phyloP scores from a whole-genome alignment of 176 grass and related monocot species.

The Lolium perenne region DNA sequence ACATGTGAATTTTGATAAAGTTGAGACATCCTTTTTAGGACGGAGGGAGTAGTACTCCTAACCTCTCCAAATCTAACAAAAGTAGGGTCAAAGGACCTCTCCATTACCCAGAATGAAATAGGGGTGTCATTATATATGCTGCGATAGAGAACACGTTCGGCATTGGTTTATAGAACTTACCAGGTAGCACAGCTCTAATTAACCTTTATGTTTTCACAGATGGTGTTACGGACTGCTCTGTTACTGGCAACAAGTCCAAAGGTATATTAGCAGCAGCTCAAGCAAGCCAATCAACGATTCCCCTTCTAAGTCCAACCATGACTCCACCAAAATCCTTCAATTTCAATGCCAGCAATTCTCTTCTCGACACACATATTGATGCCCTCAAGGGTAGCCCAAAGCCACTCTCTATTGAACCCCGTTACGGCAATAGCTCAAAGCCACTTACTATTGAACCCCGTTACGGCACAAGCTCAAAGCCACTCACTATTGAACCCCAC shows the following conservation, averaged over 20 bases:
- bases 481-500: not conserved
- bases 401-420: constrained; percentile 58
- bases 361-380: constrained; percentile 61
- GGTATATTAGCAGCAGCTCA: constrained; percentile 70
- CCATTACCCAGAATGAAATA: not conserved
- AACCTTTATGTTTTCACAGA: constrained; percentile 57
- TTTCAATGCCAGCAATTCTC: constrained; percentile 69
- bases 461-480: constrained; percentile 42
- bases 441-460: constrained; percentile 55
- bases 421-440: constrained; percentile 60
- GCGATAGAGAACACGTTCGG: not conserved
- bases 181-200: constrained; percentile 12
- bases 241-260: constrained; percentile 92
- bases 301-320: constrained; percentile 55
- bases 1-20: too few relatives aligned
- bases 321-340: constrained; percentile 68
- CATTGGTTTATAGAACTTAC: not conserved
- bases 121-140: constrained; percentile 8
- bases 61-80: not conserved
- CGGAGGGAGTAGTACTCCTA: too few relatives aligned
- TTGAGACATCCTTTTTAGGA: too few relatives aligned
- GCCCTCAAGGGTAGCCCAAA: constrained; percentile 67
- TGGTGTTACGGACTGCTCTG: constrained; percentile 97
- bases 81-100: not conserved
- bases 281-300: constrained; percentile 55